phyloP scores from a whole-genome alignment of 192 early-diverging fungal species.

The Coemansia sp. region DNA sequence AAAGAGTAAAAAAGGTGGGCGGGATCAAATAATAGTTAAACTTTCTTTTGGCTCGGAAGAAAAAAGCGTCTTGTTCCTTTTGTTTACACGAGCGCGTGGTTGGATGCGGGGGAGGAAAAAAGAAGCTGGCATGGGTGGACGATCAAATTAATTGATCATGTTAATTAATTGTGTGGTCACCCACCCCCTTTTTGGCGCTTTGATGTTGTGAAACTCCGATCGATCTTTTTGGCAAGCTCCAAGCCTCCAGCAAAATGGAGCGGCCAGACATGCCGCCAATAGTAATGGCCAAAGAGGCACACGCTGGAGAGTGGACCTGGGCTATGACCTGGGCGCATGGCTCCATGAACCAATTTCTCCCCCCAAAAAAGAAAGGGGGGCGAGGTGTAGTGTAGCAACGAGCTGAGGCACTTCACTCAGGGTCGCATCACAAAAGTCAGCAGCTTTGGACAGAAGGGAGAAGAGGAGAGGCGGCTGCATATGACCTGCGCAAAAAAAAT shows the following conservation, averaged over 20 bases:
- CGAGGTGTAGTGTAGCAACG: not conserved
- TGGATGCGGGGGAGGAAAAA: not conserved
- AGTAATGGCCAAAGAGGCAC: too few species aligned
- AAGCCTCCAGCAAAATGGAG: too few species aligned
- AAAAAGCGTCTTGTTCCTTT: not conserved
- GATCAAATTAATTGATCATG: not conserved
- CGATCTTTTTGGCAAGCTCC: too few species aligned
- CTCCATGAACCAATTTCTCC: not conserved
- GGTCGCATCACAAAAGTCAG: not conserved
- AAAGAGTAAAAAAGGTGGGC: not conserved
- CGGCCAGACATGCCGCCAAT: too few species aligned
- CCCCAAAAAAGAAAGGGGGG: not conserved
- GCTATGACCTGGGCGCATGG: not conserved
- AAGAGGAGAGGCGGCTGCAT: not conserved
- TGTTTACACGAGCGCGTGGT: not conserved
- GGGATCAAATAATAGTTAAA: not conserved
- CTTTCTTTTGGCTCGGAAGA: not conserved
- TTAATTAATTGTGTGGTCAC: too few species aligned
- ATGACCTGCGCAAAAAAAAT: not conserved
- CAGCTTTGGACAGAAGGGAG: not conserved
- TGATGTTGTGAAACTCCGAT: too few species aligned
- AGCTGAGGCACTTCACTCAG: not conserved
- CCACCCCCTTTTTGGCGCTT: too few species aligned
- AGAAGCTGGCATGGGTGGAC: not conserved
- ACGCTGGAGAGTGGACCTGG: too few species aligned